phyloP scores from a whole-genome alignment of 441 rosid genomes.

The Jatropha podagrica region DNA sequence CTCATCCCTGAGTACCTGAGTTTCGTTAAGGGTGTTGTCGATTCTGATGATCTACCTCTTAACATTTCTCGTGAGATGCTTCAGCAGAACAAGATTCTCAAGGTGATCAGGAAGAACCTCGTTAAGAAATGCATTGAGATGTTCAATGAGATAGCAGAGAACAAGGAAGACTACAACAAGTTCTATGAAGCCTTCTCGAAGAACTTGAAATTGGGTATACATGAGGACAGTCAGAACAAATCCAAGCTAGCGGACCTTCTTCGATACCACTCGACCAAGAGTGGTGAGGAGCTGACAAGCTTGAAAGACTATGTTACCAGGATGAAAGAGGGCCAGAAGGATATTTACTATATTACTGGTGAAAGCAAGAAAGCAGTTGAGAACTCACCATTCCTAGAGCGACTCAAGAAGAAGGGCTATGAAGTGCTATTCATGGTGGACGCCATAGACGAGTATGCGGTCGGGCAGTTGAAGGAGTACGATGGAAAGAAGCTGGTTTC shows the following conservation, averaged over 20 bases:
- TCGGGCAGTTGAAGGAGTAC: slow-evolving; percentile 81
- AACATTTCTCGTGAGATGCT: slow-evolving; percentile 88
- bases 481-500: slow-evolving; percentile 91
- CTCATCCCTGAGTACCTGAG: slow-evolving; percentile 80
- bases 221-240: slow-evolving; percentile 88
- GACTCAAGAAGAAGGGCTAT: slow-evolving; percentile 86
- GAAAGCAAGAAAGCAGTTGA: slow-evolving; percentile 96
- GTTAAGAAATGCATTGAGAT: slow-evolving; percentile 93
- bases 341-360: slow-evolving; percentile 86
- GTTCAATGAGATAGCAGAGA: slow-evolving; percentile 88
- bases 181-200: slow-evolving; percentile 86
- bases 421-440: slow-evolving; percentile 90
- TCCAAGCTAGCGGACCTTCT: slow-evolving; percentile 79
- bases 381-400: slow-evolving; percentile 92
- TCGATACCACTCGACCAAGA: slow-evolving; percentile 87
- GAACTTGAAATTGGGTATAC: slow-evolving; percentile 84
- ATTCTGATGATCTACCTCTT: slow-evolving; percentile 87
- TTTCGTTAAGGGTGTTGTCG: slow-evolving; percentile 83
- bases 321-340: slow-evolving; percentile 92
- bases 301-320: slow-evolving; percentile 89
- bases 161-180: slow-evolving; percentile 89
- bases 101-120: slow-evolving; percentile 87
- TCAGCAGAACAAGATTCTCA: slow-evolving; percentile 90
- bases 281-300: slow-evolving; percentile 82
- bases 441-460: slow-evolving; percentile 89